These are phyloP conservation scores for Teratosphaeria viscida DNA, from an alignment of 2,329 filamentous ascomycete genomes.

Conservation along the genomic window DNA sequence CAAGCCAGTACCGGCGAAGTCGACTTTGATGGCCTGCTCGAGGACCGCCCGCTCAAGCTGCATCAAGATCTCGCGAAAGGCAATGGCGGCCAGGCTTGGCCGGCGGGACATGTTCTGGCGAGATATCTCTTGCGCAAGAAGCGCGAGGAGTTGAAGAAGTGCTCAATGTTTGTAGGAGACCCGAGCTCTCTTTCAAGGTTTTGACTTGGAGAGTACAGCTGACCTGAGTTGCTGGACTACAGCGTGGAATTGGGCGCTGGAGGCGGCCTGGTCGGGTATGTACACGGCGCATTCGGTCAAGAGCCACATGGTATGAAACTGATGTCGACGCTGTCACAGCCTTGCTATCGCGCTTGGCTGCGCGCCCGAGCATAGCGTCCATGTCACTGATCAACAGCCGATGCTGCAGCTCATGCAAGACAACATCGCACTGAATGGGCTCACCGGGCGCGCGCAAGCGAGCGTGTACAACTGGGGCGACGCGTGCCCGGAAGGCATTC, in stretches of 20 bases:
- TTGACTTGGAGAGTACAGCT: not conserved
- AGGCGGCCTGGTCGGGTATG: conserved; percentile 66
- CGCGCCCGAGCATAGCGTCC: conserved; percentile 46
- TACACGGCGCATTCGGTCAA: not conserved
- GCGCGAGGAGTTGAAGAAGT: conserved; percentile 48
- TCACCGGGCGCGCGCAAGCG: conserved; percentile 54
- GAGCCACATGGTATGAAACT: not conserved
- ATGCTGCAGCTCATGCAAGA: conserved; percentile 80
- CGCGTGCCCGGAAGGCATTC: conserved; percentile 28
- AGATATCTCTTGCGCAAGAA: conserved; percentile 77
- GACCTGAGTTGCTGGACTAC: conserved; percentile 10
- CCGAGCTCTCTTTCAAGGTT: not conserved
- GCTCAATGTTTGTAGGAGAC: conserved; percentile 56
- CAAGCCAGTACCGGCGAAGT: conserved; percentile 41
- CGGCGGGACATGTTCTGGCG: conserved; percentile 77
- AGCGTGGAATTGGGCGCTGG: conserved; percentile 89
- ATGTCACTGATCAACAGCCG: conserved; percentile 76
- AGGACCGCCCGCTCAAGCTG: conserved; percentile 52
- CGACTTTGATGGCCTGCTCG: conserved; percentile 64
- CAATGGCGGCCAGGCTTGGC: conserved; percentile 91
- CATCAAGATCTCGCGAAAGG: conserved; percentile 79
- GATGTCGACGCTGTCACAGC: conserved; percentile 17
- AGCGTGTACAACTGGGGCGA: conserved; percentile 69
- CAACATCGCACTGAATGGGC: conserved; percentile 73
- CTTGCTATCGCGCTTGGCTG: conserved; percentile 50